A percentile compares a stretch with the other conserved stretches of the same genome.
Conservation (phyloP, 768 basidiomycete genomes). For the Cyclocybe aegerita region DNA sequence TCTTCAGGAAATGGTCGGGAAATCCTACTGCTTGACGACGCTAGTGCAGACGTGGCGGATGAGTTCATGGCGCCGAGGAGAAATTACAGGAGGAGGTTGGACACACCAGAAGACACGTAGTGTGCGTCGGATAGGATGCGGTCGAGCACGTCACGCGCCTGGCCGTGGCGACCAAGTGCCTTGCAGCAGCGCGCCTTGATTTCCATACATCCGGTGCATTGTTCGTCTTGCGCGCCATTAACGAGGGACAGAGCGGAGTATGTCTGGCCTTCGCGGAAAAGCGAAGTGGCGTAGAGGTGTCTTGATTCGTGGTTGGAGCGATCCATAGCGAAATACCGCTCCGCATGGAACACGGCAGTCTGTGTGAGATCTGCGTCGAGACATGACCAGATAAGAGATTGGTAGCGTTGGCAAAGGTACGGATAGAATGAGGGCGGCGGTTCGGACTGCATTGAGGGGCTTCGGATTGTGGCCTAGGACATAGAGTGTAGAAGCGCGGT, state of each 20-base stretch:
- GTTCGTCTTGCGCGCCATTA: constrained; percentile 55
- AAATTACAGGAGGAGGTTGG: constrained; percentile 5
- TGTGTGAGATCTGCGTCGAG: constrained; percentile 77
- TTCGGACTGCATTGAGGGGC: constrained; percentile 56
- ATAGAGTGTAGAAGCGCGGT: constrained; percentile 17
- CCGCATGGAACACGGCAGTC: constrained; percentile 88
- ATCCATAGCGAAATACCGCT: constrained; percentile 76
- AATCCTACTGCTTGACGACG: constrained; percentile 51
- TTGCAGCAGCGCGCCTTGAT: constrained; percentile 78
- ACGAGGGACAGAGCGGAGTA: constrained; percentile 77
- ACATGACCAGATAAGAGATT: constrained; percentile 77
- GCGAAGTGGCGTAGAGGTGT: constrained; percentile 79
- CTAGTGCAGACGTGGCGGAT: constrained; percentile 29
- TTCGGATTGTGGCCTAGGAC: constrained; percentile 25
- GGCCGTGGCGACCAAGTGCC: constrained; percentile 68
- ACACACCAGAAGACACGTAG: constrained; percentile 61
- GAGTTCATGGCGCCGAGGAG: constrained; percentile 9
- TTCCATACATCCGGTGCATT: constrained; percentile 75
- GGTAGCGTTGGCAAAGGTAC: constrained; percentile 67
- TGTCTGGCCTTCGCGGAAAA: constrained; percentile 68
- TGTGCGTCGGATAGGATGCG: constrained; percentile 52
- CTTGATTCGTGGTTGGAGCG: constrained; percentile 74
- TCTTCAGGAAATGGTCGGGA: constrained; percentile 68
- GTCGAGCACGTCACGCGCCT: constrained; percentile 74
- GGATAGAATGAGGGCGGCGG: constrained; percentile 47